Evolutionary conservation across 345 rosid genomes (phyloP).

Genomic region (Noccaea caerulescens): DNA sequence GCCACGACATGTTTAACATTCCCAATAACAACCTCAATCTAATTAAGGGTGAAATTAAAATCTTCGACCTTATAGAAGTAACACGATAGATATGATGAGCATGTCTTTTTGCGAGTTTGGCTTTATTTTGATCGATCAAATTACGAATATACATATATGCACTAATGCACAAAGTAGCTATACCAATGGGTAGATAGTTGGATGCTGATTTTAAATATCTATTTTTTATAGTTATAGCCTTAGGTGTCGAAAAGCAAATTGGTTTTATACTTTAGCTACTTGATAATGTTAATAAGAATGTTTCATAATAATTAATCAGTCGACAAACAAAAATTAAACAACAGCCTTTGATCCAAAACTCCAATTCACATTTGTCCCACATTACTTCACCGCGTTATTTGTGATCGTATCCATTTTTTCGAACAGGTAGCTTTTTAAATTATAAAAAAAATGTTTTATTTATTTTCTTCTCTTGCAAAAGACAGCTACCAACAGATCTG

Average conservation of each 20-base stretch:
- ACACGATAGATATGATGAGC: too few relatives aligned
- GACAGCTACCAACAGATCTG: constrained; percentile 41
- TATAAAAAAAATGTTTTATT: not conserved
- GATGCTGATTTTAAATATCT: constrained; percentile 11
- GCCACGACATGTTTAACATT: too few relatives aligned
- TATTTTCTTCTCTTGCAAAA: constrained; percentile 29
- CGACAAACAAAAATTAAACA: constrained; percentile 8
- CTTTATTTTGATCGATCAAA: too few relatives aligned
- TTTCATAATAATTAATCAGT: not conserved
- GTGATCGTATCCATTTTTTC: constrained; percentile 18
- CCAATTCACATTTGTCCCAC: constrained; percentile 40
- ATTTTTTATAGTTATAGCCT: constrained; percentile 7
- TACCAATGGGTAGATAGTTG: not conserved
- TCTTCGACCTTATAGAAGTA: too few relatives aligned
- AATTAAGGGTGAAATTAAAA: too few relatives aligned
- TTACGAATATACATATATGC: too few relatives aligned
- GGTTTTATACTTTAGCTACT: constrained; percentile 16
- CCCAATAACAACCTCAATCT: too few relatives aligned
- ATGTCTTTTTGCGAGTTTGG: too few relatives aligned
- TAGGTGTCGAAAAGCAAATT: constrained; percentile 29
- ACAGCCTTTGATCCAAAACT: constrained; percentile 23
- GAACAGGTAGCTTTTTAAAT: not conserved
- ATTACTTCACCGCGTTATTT: constrained; percentile 42
- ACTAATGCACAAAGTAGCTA: not conserved
- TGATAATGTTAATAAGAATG: constrained; percentile 6